Base-by-base conservation (phyloP, 1,284 basidiomycete genomes). In the Sanguinoderma infundibulare region DNA sequence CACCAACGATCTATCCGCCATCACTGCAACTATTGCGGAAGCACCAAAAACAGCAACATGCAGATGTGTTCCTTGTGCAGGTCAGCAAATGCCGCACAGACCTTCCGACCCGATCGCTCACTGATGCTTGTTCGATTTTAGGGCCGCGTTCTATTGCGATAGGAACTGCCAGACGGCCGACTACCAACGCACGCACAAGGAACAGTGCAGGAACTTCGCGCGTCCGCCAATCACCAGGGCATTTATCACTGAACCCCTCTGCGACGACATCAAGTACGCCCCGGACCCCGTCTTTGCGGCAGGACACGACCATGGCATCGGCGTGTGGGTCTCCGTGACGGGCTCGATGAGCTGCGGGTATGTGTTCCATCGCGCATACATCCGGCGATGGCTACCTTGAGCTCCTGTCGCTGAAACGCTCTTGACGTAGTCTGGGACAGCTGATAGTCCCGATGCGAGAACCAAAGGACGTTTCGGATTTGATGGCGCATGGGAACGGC, bases 111-210 rank as follows among this genome's bases (percentile, higher is more conserved):
- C n/a, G n/a, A n/a, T n/a, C n/a, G n/a, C n/a, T n/a, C n/a, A n/a
- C n/a, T n/a, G n/a, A n/a, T n/a, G n/a, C n/a, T n/a, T n/a, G n/a
- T n/a, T 14, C 15, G 14, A 15, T 30, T 8, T 8, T 17, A 64
- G 63, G 14, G 47, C 63, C 10, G 63, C 56, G 20, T 47, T 53
- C 28, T 64, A 64, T 26, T 64, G 63, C 59, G 35, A 64, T 38
- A 53, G 56, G 20, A 55, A 47, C 0, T 64, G 63, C 49, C 63
- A 64, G 8, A 50, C 54, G 20, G 54, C 57, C 1, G 57, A 64
- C 49, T 64, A 58, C 57, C 61, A 64, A 40, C 44, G 53, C 0
- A 49, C 44, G 6, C 63, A 64, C 35, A 59, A 61, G 32, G 57
- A 57, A 26, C 57, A 64, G 17, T 64, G 63, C 26, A 56, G 54